Evolutionary conservation across 805 yeast genomes (phyloP).

Genomic region (Lipomyces orientalis): DNA sequence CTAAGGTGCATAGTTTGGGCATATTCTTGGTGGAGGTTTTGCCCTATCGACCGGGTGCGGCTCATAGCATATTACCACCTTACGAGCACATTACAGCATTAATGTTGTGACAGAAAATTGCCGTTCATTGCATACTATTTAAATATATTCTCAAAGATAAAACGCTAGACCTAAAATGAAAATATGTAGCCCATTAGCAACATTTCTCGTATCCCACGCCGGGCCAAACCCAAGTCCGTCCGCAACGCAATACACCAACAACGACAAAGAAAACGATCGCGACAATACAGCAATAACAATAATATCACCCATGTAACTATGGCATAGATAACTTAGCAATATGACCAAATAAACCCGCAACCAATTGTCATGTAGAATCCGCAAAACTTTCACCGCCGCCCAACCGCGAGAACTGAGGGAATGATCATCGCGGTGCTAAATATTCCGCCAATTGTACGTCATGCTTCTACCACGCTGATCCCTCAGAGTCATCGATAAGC

Average conservation of each 20-base stretch:
- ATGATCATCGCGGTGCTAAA: too few relatives aligned
- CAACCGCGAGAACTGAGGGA: neutral
- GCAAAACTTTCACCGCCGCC: neutral
- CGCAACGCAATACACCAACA: neutral
- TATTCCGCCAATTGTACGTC: neutral
- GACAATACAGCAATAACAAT: neutral
- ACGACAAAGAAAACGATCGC: too few relatives aligned
- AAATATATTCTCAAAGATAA: too few relatives aligned
- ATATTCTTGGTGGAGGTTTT: too few relatives aligned
- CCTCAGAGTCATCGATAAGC: conserved; percentile 12
- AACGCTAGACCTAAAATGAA: too few relatives aligned
- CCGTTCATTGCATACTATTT: too few relatives aligned
- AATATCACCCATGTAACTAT: neutral
- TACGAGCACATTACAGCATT: too few relatives aligned
- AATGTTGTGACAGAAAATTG: too few relatives aligned
- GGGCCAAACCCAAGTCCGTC: neutral
- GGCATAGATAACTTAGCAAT: neutral
- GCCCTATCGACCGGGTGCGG: too few relatives aligned
- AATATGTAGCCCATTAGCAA: too few relatives aligned
- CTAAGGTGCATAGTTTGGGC: too few relatives aligned
- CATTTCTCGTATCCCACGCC: neutral
- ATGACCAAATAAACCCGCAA: neutral
- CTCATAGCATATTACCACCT: too few relatives aligned
- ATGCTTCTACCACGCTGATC: neutral
- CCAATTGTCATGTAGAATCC: neutral